phyloP scores from a whole-genome alignment of 2,329 filamentous ascomycete genomes.

The Rhinocladiella mackenziei region DNA sequence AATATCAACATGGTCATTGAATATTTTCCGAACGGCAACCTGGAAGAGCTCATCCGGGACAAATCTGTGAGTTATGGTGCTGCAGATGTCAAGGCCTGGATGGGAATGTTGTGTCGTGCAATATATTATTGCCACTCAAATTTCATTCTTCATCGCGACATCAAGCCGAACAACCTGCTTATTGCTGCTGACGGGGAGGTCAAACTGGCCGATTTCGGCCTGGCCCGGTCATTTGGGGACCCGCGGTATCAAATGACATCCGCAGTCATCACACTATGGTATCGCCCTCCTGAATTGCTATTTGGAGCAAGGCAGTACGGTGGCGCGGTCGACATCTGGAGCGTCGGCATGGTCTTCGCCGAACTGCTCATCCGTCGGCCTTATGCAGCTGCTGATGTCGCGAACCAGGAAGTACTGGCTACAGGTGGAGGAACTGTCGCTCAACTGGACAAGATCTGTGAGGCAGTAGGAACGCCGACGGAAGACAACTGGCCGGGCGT shows the following conservation, averaged over 20 bases:
- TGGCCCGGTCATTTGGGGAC: slow-evolving; percentile 84
- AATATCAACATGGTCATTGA: slow-evolving; percentile 96
- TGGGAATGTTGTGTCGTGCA: slow-evolving; percentile 90
- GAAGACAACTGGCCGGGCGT: slow-evolving; percentile 97
- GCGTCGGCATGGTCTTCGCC: slow-evolving; percentile 85
- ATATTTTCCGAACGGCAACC: slow-evolving; percentile 85
- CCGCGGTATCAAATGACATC: slow-evolving; percentile 85
- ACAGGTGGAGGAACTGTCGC: slow-evolving; percentile 51
- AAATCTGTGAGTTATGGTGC: slow-evolving; percentile 75
- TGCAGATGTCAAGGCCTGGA: slow-evolving; percentile 96
- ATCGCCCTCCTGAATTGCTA: slow-evolving; percentile 87
- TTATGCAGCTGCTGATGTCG: slow-evolving; percentile 77
- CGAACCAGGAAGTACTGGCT: slow-evolving; percentile 40
- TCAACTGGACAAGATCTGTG: slow-evolving; percentile 78
- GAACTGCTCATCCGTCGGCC: slow-evolving; percentile 80
- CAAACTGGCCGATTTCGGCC: slow-evolving; percentile 96
- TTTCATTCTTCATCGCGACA: slow-evolving; percentile 90
- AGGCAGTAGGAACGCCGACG: slow-evolving; percentile 81
- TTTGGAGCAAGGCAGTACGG: slow-evolving; percentile 87
- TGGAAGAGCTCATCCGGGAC: slow-evolving; percentile 92
- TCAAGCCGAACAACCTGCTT: slow-evolving; percentile 97
- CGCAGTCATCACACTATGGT: slow-evolving; percentile 96
- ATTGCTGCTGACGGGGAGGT: slow-evolving; percentile 90
- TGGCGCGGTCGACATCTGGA: slow-evolving; percentile 91
- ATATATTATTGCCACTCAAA: slow-evolving; percentile 97